Base-by-base conservation (phyloP, 1,284 basidiomycete genomes). In the Boletus semigastroideus region DNA sequence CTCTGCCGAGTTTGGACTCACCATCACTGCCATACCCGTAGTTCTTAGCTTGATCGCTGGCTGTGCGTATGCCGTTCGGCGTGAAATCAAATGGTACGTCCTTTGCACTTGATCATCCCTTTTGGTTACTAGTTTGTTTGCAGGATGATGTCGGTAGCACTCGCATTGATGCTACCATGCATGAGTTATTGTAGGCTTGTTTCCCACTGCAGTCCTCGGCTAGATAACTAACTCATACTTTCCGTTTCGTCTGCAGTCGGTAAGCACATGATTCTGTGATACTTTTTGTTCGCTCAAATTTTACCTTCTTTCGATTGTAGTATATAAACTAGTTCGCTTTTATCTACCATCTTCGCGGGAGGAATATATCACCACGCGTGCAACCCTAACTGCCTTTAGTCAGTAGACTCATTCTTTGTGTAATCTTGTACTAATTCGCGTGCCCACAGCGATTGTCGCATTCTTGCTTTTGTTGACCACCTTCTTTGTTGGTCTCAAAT, bases 331-430 rank as follows among this genome's bases (percentile, higher is more conserved):
- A 25, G 80, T 86, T 51, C 82, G 90, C 28, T 87, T 92, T 72
- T 92, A 87, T 65, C 71, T 80, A 33, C 85, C 86, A 9, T 56
- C 60, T 9, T 83, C 86, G 8, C 59, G 71, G 41, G 60, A 42
- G 0, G 72, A 79, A 59, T 92, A 92, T 60, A 61, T 70, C 20
- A 83, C 86, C 20, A 91, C 89, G 16, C 77, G 88, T 53, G 84
- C 77, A 55, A 91, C 87, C n/a, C 74, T 87, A 22, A 89, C 84
- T 19, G 79, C 81, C 39, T 93, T 87, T 75, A 91, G 90, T 93
- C 62, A 60, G 90, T 76, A 16, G 1, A 37, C 34, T 37, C 22
- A 6, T 42, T 13, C n/a, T 25, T 14, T 1, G 8, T 17, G 8
- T 14, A 19, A 12, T 13, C 14, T 31, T 30, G 38, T 44, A 37